A percentile compares a stretch with the other conserved stretches of the same genome.
phyloP scores from a whole-genome alignment of 2,329 filamentous ascomycete species.

The Escovopsis weberi region DNA sequence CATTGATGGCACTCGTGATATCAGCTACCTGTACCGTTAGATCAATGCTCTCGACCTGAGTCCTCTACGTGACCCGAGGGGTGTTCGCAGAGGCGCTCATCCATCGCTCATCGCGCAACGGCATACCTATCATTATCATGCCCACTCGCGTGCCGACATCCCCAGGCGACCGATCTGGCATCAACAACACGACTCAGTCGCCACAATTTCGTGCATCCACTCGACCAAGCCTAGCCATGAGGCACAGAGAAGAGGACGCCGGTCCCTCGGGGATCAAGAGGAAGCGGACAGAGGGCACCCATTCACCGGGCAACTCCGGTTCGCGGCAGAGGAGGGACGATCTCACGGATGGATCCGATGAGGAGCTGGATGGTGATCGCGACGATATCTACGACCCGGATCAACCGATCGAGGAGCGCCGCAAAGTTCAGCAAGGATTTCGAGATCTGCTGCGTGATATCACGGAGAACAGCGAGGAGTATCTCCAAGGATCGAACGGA shows the following conservation, averaged over 20 bases:
- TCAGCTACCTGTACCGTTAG: too few species aligned
- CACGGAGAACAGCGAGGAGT: slow-evolving; percentile 59
- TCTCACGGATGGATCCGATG: slow-evolving; percentile 3
- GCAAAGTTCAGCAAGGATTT: slow-evolving; percentile 53
- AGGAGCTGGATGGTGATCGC: slow-evolving; percentile 5
- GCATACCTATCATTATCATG: slow-evolving; percentile 8
- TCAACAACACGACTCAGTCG: slow-evolving; percentile 9
- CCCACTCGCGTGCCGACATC: slow-evolving; percentile 11
- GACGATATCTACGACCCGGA: slow-evolving; percentile 61
- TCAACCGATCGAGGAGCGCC: slow-evolving; percentile 60
- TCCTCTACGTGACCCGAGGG: too few species aligned
- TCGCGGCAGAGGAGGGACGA: slow-evolving; percentile 7
- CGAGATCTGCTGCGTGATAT: slow-evolving; percentile 48
- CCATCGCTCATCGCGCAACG: too few species aligned
- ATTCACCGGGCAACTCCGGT: slow-evolving; percentile 10
- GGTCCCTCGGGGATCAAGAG: slow-evolving; percentile 16
- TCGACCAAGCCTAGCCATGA: slow-evolving; percentile 11
- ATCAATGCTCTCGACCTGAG: too few species aligned
- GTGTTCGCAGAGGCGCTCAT: too few species aligned
- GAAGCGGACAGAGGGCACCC: slow-evolving; percentile 13
- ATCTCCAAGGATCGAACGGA: slow-evolving; percentile 48
- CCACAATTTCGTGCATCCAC: slow-evolving; percentile 9
- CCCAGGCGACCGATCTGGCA: slow-evolving; percentile 10
- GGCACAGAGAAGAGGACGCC: slow-evolving; percentile 12
- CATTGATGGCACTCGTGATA: too few species aligned